phyloP scores from a whole-genome alignment of 2,329 filamentous ascomycete genomes.

The Coniella vitis region DNA sequence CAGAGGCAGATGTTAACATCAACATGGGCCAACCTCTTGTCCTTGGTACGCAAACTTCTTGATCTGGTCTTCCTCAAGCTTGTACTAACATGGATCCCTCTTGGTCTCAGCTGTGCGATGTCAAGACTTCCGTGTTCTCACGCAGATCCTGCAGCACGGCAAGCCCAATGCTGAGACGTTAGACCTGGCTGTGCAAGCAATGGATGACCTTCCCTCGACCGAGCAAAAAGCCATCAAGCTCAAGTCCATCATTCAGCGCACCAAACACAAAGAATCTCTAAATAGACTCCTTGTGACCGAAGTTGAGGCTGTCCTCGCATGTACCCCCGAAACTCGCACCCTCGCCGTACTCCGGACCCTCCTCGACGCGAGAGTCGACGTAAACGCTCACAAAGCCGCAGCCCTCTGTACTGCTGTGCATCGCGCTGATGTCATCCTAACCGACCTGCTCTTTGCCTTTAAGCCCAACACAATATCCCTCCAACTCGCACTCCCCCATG shows the following conservation, averaged over 20 bases:
- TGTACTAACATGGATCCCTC: conserved; percentile 16
- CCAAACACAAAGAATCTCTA: conserved; percentile 36
- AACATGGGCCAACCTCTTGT: conserved; percentile 37
- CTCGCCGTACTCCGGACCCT: conserved; percentile 40
- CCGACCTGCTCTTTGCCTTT: conserved; percentile 41
- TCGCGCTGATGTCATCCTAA: conserved; percentile 36
- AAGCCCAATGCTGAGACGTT: conserved; percentile 38
- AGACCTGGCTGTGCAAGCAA: conserved; percentile 33
- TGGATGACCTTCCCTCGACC: conserved; percentile 37
- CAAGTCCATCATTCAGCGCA: conserved; percentile 36
- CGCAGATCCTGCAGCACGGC: conserved; percentile 39
- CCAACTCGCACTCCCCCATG: conserved; percentile 43
- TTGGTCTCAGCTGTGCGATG: conserved; percentile 30
- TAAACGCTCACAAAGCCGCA: conserved; percentile 46
- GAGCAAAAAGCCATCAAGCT: conserved; percentile 44
- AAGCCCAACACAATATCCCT: conserved; percentile 37
- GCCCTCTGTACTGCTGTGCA: conserved; percentile 45
- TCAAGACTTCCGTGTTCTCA: conserved; percentile 41
- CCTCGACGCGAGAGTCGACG: conserved; percentile 44
- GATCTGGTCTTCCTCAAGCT: no score
- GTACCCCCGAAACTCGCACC: conserved; percentile 30
- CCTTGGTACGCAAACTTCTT: conserved; percentile 22
- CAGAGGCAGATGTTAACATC: conserved; percentile 46
- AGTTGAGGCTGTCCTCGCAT: conserved; percentile 37
- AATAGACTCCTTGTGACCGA: conserved; percentile 43